Evolutionary conservation across 345 rosid genomes (phyloP), one percentile per base, ranked within the genome.

Genomic region (Triadica sebifera): DNA sequence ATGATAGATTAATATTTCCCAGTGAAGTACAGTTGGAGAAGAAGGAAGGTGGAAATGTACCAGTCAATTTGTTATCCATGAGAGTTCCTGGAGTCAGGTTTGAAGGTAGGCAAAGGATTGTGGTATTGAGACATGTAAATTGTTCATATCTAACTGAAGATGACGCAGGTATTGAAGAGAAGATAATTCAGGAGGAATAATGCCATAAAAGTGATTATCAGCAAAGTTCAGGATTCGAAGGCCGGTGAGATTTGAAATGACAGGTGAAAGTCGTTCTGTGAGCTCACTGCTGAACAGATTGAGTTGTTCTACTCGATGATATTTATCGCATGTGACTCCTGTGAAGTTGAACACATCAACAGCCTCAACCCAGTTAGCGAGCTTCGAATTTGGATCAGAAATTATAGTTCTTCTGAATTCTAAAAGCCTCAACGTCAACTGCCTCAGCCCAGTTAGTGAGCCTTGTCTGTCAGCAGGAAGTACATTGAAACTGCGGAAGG

Each of bases 21-120:
- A 88, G 72, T 12, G 61, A 12, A 53, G 86, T 82, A 61, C 90
- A 85, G 79, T 85, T 86, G 34, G 72, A 61, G 81, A 84, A 87
- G 19, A 87, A 69, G 65, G 84, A 75, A 68, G 80, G 76, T 4
- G 86, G 81, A 52, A 85, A 59, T 9, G 76, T 49, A 24, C 89
- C 85, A 0, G 77, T 68, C 56, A 87, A 74, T 15, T 49, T 71
- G 76, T 87, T 85, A 6, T 20, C 73, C 3, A 3, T 38, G 50
- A 83, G 77, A 41, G 46, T n/a, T 41, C 82, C 63, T 6, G 71
- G 22, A 6, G 43, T 60, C 12, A 87, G 86, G 16, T 70, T 72
- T 41, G 81, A 38, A 88, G 81, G 24, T 72, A 55, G 45, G 76
- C 65, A 11, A 88, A 70, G 38, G 78, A 78, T 47, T 49, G 65